phyloP scores from a whole-genome alignment of 371 early-diverging fungal genomes.

The Nematocida minor region DNA sequence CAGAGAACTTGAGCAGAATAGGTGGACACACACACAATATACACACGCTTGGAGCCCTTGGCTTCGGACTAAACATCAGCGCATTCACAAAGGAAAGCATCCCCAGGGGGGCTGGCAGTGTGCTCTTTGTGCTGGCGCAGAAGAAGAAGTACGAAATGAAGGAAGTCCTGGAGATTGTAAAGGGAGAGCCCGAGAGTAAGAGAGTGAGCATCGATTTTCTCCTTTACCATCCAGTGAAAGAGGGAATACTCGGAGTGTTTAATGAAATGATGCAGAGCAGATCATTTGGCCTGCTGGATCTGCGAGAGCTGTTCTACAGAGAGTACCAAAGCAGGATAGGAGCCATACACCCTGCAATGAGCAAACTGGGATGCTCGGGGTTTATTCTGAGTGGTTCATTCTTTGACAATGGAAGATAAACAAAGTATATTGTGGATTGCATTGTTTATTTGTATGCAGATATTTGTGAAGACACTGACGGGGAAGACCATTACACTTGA shows the following conservation, averaged over 20 bases:
- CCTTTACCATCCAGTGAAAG: slow-evolving; percentile 29
- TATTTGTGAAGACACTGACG: slow-evolving; percentile 81
- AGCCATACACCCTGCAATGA: slow-evolving; percentile 32
- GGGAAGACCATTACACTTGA: slow-evolving; percentile 56
- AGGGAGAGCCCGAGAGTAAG: not conserved
- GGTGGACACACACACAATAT: not conserved
- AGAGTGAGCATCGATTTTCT: slow-evolving; percentile 6
- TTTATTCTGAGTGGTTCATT: slow-evolving; percentile 48
- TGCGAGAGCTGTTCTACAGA: slow-evolving; percentile 30
- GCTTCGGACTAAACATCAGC: not conserved
- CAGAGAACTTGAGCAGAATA: slow-evolving; percentile 10
- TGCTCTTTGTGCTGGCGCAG: slow-evolving; percentile 3
- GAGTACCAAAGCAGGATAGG: slow-evolving; percentile 18
- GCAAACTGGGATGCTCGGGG: slow-evolving; percentile 19
- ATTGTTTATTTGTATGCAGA: slow-evolving; percentile 68
- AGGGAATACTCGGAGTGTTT: slow-evolving; percentile 34
- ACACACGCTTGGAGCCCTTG: slow-evolving; percentile 24
- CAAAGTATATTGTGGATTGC: slow-evolving; percentile 4
- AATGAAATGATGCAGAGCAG: slow-evolving; percentile 15
- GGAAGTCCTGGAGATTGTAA: not conserved
- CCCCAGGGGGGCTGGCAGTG: not conserved
- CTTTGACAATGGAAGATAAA: slow-evolving; percentile 5
- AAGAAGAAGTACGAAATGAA: not conserved
- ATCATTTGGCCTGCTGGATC: slow-evolving; percentile 6
- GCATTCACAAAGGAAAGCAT: not conserved